These are phyloP conservation scores for Pleurotus tuoliensis DNA, from an alignment of 768 basidiomycete species.

Conservation along the genomic window DNA sequence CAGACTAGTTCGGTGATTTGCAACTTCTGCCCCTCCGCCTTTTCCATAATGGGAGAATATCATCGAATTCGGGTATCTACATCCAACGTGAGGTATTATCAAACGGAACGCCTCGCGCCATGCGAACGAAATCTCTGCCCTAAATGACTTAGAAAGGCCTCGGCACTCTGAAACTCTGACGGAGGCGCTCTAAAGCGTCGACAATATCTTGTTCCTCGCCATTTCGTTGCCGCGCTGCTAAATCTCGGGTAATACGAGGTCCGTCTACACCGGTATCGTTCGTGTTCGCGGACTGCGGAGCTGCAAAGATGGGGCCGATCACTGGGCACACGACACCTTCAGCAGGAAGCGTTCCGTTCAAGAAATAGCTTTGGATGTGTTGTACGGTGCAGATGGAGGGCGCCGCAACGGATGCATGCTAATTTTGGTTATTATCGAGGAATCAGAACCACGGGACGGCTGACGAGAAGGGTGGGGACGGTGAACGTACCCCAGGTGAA, in stretches of 20 bases:
- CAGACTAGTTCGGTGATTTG: too few species aligned
- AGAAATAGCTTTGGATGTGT: conserved; percentile 36
- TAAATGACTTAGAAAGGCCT: not conserved
- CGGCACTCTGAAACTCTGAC: not conserved
- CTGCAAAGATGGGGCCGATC: conserved; percentile 22
- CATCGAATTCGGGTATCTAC: too few species aligned
- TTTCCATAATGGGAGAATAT: too few species aligned
- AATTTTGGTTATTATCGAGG: not conserved
- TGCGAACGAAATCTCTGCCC: too few species aligned
- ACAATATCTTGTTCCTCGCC: not conserved
- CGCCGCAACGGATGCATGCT: conserved; percentile 18
- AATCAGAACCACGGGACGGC: too few species aligned
- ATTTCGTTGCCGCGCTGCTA: too few species aligned
- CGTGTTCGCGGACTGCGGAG: too few species aligned
- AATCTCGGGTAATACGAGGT: too few species aligned
- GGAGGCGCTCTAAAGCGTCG: not conserved
- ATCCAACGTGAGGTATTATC: too few species aligned
- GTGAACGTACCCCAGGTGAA: conserved; percentile 33
- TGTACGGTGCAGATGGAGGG: conserved; percentile 19
- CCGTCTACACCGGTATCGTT: too few species aligned
- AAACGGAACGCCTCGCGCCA: too few species aligned
- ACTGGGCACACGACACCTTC: conserved; percentile 36
- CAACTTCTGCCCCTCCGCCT: too few species aligned
- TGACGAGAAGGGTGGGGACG: not conserved
- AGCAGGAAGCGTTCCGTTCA: conserved; percentile 33